Evolutionary conservation across 2,329 filamentous ascomycete species (phyloP), one percentile per base, ranked within the genome.

Genomic region (Leptographium wingfieldii): DNA sequence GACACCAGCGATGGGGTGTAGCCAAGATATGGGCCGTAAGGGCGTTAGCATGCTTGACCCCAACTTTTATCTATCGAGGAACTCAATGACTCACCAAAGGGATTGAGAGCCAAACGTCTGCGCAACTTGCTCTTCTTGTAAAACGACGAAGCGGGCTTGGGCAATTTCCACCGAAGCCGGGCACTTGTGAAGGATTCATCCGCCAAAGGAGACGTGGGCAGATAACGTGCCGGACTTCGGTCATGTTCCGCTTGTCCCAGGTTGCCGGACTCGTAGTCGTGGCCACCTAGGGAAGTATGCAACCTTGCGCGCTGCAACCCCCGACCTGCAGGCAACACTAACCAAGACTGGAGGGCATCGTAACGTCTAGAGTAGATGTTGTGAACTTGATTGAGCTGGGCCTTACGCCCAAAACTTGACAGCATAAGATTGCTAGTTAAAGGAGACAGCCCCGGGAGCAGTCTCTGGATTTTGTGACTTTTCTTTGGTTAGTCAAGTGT

Each of bases 81-180:
- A 11, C 22, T 10, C 11, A n/a, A 25, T 3, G 10, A 58, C 73
- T 35, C 73, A 87, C 85, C 87, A 65, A 81, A 90, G 2, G 84
- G 76, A 64, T 88, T 91, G 46, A 76, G 76, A 35, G 73, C 73
- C 1, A 90, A 72, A 61, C 81, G 78, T 60, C 74, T 76, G 66
- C 85, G 81, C 61, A 89, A 81, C 2, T 67, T 67, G 43, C 62
- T 67, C 38, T 55, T 63, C 3, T 65, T 64, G 38, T 64, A 49
- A 3, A 48, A 33, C 0, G 73, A 72, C 31, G 73, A 69, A 27
- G 70, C 65, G 6, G 68, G 67, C 25, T 71, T 69, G 53, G 67
- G 43, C 61, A 76, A 76, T 52, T 70, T 75, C 62, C 72, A 78
- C 16, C 74, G 73, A 48, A 73, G 68, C 60, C 70, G 74, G 0